Evolutionary conservation across 2,329 filamentous ascomycete species (phyloP), one percentile per base, ranked within the genome.

Genomic region (Ophiosphaerella korrae): DNA sequence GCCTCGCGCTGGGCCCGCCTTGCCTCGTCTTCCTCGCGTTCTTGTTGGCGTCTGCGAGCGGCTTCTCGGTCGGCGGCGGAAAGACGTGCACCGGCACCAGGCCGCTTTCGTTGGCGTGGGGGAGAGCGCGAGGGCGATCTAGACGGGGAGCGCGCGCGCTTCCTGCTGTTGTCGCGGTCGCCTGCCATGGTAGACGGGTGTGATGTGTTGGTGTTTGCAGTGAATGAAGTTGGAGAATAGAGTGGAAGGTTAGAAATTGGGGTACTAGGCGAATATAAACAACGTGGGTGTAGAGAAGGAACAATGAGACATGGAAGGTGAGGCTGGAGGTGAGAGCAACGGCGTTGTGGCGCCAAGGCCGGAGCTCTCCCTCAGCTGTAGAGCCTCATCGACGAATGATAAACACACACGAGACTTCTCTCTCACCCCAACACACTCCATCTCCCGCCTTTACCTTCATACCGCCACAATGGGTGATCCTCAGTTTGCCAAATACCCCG

Each of bases 401-500:
- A 50, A 52, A 51, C 51, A 57, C 49, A 55, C 48, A 55, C 45
- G 45, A 57, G 52, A 53, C 46, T 35, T 46, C 49, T 45, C 53
- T 46, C 48, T 37, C 42, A 36, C 44, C 42, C 32, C 45, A 33
- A 45, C 33, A 54, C 53, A 41, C 36, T 46, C 47, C 11, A 21
- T 37, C 43, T 52, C 45, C 47, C 37, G 46, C 34, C 50, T 41
- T 39, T 40, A 33, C 42, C 38, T 24, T 26, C 34, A 32, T 14
- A 42, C 44, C n/a, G 16, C 44, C 63, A 75, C 54, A 71, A 84
- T 78, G 80, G 92, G 89, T 71, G 90, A 94, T 77, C 88, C 89
- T 63, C 90, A 92, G 76, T 92, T 92, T 78, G 87, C 88, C 67
- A 90, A 90, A 77, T 93, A 88, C 80, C 90, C 90, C 55, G 81